Percentiles rank a stretch among this genome's conserved stretches.
Conservation (phyloP, 148 eudicot species). For the Hydrangea macrophylla region DNA sequence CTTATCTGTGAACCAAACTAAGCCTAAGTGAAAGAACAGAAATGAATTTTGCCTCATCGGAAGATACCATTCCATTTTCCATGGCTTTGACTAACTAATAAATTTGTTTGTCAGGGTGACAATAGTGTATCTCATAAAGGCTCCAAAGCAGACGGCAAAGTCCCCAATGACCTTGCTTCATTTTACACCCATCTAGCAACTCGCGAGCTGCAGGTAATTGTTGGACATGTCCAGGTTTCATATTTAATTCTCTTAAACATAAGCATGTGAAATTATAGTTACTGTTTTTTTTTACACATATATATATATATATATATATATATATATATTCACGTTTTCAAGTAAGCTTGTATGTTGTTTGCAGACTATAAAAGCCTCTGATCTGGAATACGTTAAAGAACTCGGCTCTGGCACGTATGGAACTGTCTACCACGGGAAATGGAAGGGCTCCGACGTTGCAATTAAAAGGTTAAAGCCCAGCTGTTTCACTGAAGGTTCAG, state of each 20-base stretch:
- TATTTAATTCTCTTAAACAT: not conserved
- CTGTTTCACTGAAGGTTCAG: slow-evolving; percentile 38
- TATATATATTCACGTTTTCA: too few relatives aligned
- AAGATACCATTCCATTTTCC: not conserved
- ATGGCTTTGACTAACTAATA: not conserved
- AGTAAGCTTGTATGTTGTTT: not conserved
- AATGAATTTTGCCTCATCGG: not conserved
- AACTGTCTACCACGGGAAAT: slow-evolving; percentile 60
- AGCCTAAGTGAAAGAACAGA: not conserved
- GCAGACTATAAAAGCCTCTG: slow-evolving; percentile 43
- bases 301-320: too few relatives aligned
- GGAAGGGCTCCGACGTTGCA: slow-evolving; percentile 69
- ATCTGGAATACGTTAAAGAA: slow-evolving; percentile 56
- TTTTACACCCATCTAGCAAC: slow-evolving; percentile 12
- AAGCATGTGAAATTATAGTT: not conserved
- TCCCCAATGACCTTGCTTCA: slow-evolving; percentile 7
- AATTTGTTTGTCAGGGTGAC: slow-evolving; percentile 12
- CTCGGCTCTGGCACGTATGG: slow-evolving; percentile 62
- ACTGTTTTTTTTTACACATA: not conserved
- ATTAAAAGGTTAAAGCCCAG: slow-evolving; percentile 49
- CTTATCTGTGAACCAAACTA: too few relatives aligned
- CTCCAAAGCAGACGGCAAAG: slow-evolving; percentile 12
- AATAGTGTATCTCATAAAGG: not conserved
- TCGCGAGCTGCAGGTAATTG: slow-evolving; percentile 22
- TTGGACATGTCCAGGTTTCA: not conserved